Base-by-base conservation (phyloP, 345 rosid genomes). In the Aquilaria sinensis region DNA sequence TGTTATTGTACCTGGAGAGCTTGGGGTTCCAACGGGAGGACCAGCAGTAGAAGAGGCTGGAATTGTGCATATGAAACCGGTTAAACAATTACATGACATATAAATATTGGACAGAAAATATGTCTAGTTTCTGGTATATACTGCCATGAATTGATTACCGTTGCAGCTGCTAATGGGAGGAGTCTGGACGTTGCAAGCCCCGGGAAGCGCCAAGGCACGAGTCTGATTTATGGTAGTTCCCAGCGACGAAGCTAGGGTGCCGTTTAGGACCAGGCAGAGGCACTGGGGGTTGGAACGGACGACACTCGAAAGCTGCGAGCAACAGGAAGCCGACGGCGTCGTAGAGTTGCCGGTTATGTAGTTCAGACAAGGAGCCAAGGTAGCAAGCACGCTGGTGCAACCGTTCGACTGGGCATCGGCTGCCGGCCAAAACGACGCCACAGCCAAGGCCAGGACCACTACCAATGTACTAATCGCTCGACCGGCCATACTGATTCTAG, bases 241-340 rank as follows among this genome's bases (percentile, higher is more conserved):
- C 23, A 63, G 7, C 0, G 70, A 12, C 9, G 71, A 48, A 31
- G 47, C 61, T 9, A 70, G 65, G 43, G 43, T 37, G 2, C 72
- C 65, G 33, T 76, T 81, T 30, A 81, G 71, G 47, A 70, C 62
- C 23, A 71, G 5, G 63, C 87, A 80, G 14, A 82, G 87, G 63
- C 87, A 80, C 52, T 47, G 68, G 0, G 83, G 90, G 64, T 77
- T 80, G 2, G 77, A 67, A 60, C 72, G 72, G 56, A 80, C 85
- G 5, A 81, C 75, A 23, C 32, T 61, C 13, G 66, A 61, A 11
- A 84, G 85, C 59, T 74, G 77, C 2, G 86, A 75, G 74, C 90
- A 84, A 77, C 86, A 81, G 31, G 80, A 70, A 12, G 84, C 72
- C 2, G 85, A 43, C 9, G 90, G 90, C 43, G 75, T 31, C n/a